These are phyloP conservation scores for Fusarium annulatum DNA, from an alignment of 2,329 filamentous ascomycete genomes.

Conservation along the genomic window DNA sequence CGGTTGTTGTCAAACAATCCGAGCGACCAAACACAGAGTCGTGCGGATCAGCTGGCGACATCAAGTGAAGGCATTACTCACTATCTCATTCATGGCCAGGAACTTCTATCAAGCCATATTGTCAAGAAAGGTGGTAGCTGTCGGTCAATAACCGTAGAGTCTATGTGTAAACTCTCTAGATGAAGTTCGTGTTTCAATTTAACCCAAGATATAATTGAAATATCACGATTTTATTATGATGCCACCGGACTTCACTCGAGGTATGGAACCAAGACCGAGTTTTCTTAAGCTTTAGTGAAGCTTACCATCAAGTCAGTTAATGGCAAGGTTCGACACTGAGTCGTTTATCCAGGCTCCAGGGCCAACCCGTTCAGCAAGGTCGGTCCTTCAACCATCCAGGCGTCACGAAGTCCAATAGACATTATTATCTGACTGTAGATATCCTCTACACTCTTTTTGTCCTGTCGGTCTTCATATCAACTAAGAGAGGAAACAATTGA, in stretches of 20 bases:
- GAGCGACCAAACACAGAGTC: neutral
- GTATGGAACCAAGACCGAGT: neutral
- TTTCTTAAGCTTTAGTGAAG: neutral
- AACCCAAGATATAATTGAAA: neutral
- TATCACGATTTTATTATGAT: neutral
- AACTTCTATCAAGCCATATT: neutral
- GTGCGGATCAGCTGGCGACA: rapidly evolving
- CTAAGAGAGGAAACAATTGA: rapidly evolving
- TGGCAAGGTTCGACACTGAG: neutral
- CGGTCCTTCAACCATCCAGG: neutral
- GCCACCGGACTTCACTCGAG: neutral
- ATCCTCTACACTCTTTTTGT: rapidly evolving
- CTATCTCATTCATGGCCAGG: neutral
- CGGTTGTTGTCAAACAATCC: neutral
- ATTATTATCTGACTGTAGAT: rapidly evolving
- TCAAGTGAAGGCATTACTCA: rapidly evolving
- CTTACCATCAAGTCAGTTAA: neutral
- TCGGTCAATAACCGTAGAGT: neutral
- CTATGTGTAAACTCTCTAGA: neutral
- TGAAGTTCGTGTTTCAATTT: neutral
- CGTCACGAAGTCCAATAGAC: neutral
- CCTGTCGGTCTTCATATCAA: too few relatives aligned
- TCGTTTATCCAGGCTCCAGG: neutral
- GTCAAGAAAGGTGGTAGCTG: neutral
- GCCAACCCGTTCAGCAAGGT: neutral